Conservation (phyloP, 352 stramenopile species). For the Phytophthora hibernalis region DNA sequence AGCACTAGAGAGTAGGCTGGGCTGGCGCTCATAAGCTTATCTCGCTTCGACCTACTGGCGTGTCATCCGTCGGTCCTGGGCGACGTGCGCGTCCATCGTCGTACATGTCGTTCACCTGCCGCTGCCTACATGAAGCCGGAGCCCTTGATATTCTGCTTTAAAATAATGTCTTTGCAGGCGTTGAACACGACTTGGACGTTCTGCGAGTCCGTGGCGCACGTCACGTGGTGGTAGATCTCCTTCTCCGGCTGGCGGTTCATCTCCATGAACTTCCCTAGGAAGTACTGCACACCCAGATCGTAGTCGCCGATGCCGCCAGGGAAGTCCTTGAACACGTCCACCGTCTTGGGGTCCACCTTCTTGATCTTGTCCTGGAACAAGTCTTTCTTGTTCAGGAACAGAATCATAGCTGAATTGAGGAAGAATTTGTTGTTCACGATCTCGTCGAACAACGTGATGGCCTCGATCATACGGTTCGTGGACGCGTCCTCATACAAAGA, state of each 20-base stretch:
- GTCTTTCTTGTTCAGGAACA: conserved; percentile 98
- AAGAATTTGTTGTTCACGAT: conserved; percentile 97
- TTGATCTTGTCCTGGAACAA: conserved; percentile 97
- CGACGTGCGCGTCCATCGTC: conserved; percentile 33
- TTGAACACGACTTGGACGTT: conserved; percentile 98
- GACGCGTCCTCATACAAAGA: conserved; percentile 94
- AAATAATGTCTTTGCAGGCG: conserved; percentile 96
- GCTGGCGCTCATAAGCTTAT: conserved; percentile 33
- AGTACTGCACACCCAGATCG: conserved; percentile 91
- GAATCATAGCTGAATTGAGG: conserved; percentile 93
- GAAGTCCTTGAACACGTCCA: conserved; percentile 93
- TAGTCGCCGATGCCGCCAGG: conserved; percentile 83
- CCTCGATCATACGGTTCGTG: conserved; percentile 96
- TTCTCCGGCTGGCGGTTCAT: conserved; percentile 93
- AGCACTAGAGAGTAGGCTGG: conserved; percentile 17
- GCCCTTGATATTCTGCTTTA: conserved; percentile 94
- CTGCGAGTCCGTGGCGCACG: conserved; percentile 97
- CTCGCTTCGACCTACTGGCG: conserved; percentile 18
- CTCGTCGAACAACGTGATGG: conserved; percentile 95
- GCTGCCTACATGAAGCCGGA: conserved; percentile 88
- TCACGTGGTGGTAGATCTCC: conserved; percentile 96
- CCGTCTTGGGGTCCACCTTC: conserved; percentile 91
- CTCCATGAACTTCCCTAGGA: conserved; percentile 95
- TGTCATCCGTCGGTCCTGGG: conserved; percentile 24
- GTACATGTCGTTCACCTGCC: conserved; percentile 17